Base-by-base conservation (phyloP, 352 stramenopile genomes). In the Phytophthora hibernalis region DNA sequence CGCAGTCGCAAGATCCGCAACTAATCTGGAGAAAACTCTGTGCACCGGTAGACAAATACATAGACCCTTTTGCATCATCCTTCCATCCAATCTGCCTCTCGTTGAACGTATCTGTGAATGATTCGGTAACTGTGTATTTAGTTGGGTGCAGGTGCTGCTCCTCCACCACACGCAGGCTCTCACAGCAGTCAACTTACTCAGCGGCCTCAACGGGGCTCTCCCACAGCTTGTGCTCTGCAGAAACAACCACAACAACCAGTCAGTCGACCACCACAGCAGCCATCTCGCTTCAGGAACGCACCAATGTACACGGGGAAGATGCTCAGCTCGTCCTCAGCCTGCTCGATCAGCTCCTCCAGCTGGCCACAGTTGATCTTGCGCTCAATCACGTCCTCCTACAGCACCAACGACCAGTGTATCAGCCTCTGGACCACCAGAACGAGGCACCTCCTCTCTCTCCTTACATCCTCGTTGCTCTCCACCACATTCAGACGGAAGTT, bases 1-100 rank as follows among this genome's bases (percentile, higher is more conserved):
- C 83, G 87, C 75, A 95, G 87, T 94, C 86, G 89, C 77, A 96
- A 96, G 83, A 91, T 96, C 63, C 82, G 86, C 75, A 95, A 89
- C 70, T 95, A 93, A 67, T 58, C 43, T 72, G 43, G 45, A 63
- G 9, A 49, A 55, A 51, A 52, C 42, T 28, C 13, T 48, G 48
- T 45, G 40, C 56, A 59, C 42, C 48, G 54, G 47, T 74, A 76
- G 45, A 70, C 62, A 70, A 72, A 74, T 74, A 69, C 62, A 74
- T 76, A 70, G 50, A 71, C 22, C 45, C 31, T 57, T 66, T 61
- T 72, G 45, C 56, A 61, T 73, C 63, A 50, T 61, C 54, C 51
- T 33, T 18, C 15, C 22, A 10, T 55, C 16, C n/a, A 12, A 38
- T 12, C 13, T 38, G 31, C 9, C 31, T 5, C 13, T 38, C 15